These are phyloP conservation scores for Penicillium sp. DNA, from an alignment of 2,329 filamentous ascomycete genomes.

Conservation along the genomic window DNA sequence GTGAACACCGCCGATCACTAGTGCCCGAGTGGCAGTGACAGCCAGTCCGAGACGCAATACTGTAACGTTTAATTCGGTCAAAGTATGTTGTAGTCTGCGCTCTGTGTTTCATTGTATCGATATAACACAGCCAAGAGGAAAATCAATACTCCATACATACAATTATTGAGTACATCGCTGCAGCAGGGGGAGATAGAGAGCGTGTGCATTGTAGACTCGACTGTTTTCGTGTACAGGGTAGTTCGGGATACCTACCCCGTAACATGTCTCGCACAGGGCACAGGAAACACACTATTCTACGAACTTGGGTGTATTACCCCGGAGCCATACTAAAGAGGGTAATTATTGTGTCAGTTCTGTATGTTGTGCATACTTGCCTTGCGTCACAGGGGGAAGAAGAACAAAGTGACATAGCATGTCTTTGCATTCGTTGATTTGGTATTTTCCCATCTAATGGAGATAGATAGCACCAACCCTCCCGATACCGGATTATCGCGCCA, in stretches of 20 bases:
- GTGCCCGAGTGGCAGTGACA: slow-evolving; percentile 5
- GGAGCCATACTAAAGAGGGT: not conserved
- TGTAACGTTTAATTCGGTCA: not conserved
- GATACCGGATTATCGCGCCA: not conserved
- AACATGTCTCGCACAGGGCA: not conserved
- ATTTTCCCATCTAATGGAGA: not conserved
- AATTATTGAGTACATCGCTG: not conserved
- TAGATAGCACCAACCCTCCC: not conserved
- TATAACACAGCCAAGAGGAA: not conserved
- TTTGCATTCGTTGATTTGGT: not conserved
- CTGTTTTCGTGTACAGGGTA: not conserved
- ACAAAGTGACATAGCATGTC: not conserved
- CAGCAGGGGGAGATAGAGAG: not conserved
- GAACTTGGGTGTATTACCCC: not conserved
- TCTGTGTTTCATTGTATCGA: not conserved
- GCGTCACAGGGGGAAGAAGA: slow-evolving; percentile 1
- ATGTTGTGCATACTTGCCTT: not conserved
- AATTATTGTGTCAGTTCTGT: not conserved
- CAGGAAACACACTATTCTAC: not conserved
- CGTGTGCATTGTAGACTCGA: slow-evolving; percentile 3
- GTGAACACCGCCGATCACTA: not conserved
- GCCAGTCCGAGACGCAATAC: slow-evolving; percentile 1
- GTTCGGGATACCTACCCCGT: slow-evolving; percentile 1
- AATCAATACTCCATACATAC: not conserved
- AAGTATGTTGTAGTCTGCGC: no score